Evolutionary conservation across 2,329 filamentous ascomycete genomes (phyloP), one percentile per base, ranked within the genome.

Genomic region (Scleromitrula shiraiana): DNA sequence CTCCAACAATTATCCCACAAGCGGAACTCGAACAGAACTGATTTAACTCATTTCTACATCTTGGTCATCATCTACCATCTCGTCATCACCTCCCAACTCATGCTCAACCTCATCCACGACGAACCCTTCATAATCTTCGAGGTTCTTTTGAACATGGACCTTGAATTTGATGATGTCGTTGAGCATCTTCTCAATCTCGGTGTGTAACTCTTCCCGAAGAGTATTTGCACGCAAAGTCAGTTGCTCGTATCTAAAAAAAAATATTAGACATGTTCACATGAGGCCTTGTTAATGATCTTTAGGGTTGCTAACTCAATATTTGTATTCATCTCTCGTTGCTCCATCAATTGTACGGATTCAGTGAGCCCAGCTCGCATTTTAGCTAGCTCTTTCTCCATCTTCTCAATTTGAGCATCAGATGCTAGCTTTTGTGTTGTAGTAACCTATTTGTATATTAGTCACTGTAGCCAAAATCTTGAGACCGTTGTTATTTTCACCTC

Each of bases 111-210:
- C 91, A 56, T 95, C 87, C 2, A 87, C 83, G 6, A 96, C 88
- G 63, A 96, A 95, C 48, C 83, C 82, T 68, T 98, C 93, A 65
- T 95, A 97, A 62, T 93, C 88, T 64, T 96, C 91, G 46, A 98
- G 72, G 50, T 82, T 84, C 70, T 89, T 90, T 67, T 98, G 93
- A 43, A 98, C 76, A 62, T 97, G 90, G 55, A 98, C 87, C 71
- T 98, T 98, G 78, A 98, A 97, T 62, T 94, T 90, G 71, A 97
- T 95, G 53, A 96, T 85, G 64, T 97, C 90, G 69, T 96, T 95
- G 51, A 98, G 72, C 79, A 97, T 95, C 59, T 83, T 84, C 70
- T 96, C 93, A 60, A 96, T 88, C 65, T 96, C 90, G 0, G 89
- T 95, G 66, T 98, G 93, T n/a, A 98, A 75, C 65, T 97, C 90